These are phyloP conservation scores for Ceratonia siliqua DNA, from an alignment of 306 rosid species.

Conservation along the genomic window DNA sequence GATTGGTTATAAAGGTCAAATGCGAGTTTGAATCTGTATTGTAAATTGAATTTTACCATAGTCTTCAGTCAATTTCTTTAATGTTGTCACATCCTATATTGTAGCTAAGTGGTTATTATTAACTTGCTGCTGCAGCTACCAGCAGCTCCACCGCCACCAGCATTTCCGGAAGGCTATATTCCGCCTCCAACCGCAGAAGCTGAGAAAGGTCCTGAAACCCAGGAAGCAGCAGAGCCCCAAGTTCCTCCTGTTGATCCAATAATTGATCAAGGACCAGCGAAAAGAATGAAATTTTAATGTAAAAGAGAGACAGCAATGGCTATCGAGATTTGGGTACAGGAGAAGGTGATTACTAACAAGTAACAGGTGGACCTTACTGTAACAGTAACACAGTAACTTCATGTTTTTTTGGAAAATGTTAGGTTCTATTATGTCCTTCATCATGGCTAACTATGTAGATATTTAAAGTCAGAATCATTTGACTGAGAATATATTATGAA, in stretches of 20 bases:
- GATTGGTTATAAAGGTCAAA: slow-evolving; percentile 7
- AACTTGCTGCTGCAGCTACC: slow-evolving; percentile 54
- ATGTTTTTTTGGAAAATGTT: not conserved
- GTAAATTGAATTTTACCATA: not conserved
- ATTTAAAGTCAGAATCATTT: too few species aligned
- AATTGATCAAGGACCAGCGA: slow-evolving; percentile 84
- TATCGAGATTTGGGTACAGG: not conserved
- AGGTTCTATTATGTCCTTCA: too few species aligned
- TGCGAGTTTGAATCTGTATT: not conserved
- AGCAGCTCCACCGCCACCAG: slow-evolving; percentile 82
- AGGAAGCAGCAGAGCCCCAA: slow-evolving; percentile 62
- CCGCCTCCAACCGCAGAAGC: slow-evolving; percentile 56
- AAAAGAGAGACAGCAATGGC: not conserved
- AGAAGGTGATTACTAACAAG: not conserved
- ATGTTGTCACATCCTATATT: not conserved
- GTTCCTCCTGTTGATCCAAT: slow-evolving; percentile 75
- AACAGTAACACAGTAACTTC: slow-evolving; percentile 9
- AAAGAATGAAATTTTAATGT: slow-evolving; percentile 71
- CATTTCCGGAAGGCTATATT: slow-evolving; percentile 82
- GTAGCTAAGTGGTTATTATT: slow-evolving; percentile 15
- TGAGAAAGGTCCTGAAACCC: slow-evolving; percentile 68
- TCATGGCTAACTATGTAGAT: too few species aligned
- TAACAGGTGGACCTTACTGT: not conserved
- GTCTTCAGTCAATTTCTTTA: not conserved
- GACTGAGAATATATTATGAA: too few species aligned